Evolutionary conservation across 2,329 filamentous ascomycete species (phyloP), one percentile per base, ranked within the genome.

Genomic region (Fusarium lateritium): DNA sequence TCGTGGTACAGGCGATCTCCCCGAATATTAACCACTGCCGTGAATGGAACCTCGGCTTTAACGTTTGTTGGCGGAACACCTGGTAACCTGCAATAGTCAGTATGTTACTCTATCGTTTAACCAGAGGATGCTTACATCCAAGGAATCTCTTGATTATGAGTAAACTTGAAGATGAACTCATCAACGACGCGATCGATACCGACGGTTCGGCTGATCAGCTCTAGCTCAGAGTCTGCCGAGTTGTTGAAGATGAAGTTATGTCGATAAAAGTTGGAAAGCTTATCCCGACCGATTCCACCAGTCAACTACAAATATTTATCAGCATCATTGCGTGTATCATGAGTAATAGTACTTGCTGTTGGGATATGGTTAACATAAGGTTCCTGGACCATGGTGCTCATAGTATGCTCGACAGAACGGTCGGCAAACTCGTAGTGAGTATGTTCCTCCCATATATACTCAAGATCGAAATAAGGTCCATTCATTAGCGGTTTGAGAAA

Each of bases 291-390:
- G 38, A 94, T 85, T 1, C 92, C 92, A 4, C 92, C 92, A 0
- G 89, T 90, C 70, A 89, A 75, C 81, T 84, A 17, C 3, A 24
- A 7, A 3, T 1, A 8, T 15, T 7, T 7, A 21, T 49, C 7
- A 55, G 24, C 4, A 9, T 7, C 0, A 4, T 3, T 2, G 3
- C 1, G 6, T 2, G 8, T 28, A 24, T 1, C 0, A 4, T 11
- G 15, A 9, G 14, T 11, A 2, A 3, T 17, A 67, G 82, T 4
- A 5, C 51, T 81, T 73, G 89, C 83, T 0, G 91, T 93, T 0
- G 92, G 89, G 7, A 93, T 83, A 75, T 94, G 91, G 74, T 94
- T 94, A 3, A 94, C 92, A 71, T 94, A 94, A 3, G 92, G 92
- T 76, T 93, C 88, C 50, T 89, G 84, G 3, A 94, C 91, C 92